These are phyloP conservation scores for Coemansia furcata DNA, from an alignment of 192 early-diverging fungal species.

Conservation along the genomic window DNA sequence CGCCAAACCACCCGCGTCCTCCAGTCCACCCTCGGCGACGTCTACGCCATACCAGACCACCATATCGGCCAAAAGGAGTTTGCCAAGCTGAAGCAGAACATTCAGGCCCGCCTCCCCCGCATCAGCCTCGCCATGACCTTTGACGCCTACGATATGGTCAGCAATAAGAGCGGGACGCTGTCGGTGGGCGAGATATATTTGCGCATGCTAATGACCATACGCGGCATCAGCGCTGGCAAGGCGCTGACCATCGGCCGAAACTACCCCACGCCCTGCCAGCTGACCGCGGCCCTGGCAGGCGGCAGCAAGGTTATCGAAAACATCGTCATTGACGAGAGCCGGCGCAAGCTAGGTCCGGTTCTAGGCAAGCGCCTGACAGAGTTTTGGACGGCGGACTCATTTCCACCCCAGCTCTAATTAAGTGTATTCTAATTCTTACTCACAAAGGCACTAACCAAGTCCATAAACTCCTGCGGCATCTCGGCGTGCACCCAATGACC, in stretches of 20 bases:
- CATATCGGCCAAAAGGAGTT: slow-evolving; percentile 54
- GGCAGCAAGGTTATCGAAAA: slow-evolving; percentile 41
- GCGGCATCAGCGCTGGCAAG: slow-evolving; percentile 83
- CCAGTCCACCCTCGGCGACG: slow-evolving; percentile 49
- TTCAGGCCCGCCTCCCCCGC: slow-evolving; percentile 32
- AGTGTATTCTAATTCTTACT: neutral
- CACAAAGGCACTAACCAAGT: slow-evolving; percentile 57
- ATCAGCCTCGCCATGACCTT: slow-evolving; percentile 59
- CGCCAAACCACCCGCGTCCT: slow-evolving; percentile 61
- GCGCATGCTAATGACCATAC: slow-evolving; percentile 80
- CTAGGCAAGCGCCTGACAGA: slow-evolving; percentile 58
- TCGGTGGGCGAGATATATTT: slow-evolving; percentile 75
- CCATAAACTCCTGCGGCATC: slow-evolving; percentile 65
- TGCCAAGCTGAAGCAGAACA: slow-evolving; percentile 49
- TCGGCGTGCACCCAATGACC: slow-evolving; percentile 93
- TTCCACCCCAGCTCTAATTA: neutral
- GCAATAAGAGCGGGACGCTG: slow-evolving; percentile 72
- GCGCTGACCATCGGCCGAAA: slow-evolving; percentile 65
- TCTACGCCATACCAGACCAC: slow-evolving; percentile 59
- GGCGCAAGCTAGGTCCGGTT: slow-evolving; percentile 55
- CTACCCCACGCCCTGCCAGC: slow-evolving; percentile 64
- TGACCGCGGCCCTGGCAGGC: slow-evolving; percentile 53
- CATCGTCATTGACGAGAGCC: slow-evolving; percentile 52
- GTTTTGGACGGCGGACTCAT: slow-evolving; percentile 59
- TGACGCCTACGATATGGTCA: slow-evolving; percentile 63